A percentile compares a stretch with the other conserved stretches of the same genome.
These are phyloP conservation scores for Phytophthora citricola DNA, from an alignment of 352 stramenopile genomes.

Conservation along the genomic window DNA sequence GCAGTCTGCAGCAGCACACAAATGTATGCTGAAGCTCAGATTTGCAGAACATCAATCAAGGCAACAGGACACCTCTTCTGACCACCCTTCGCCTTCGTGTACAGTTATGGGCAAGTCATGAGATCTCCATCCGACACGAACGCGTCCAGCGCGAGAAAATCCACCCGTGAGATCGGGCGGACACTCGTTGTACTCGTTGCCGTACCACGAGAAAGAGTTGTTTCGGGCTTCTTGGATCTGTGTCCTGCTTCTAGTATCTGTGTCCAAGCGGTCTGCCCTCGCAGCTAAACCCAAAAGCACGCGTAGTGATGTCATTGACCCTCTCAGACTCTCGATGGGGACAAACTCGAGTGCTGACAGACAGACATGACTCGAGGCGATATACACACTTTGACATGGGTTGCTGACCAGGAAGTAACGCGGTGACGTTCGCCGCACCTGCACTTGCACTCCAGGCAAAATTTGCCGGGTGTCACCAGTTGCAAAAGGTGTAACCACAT, in stretches of 20 bases:
- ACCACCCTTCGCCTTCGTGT: constrained; percentile 6
- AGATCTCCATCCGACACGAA: constrained; percentile 14
- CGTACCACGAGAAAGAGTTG: constrained; percentile 5
- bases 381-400: constrained; percentile 20
- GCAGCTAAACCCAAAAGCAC: background rate
- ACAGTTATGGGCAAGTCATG: background rate
- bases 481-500: background rate
- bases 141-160: constrained; percentile 16
- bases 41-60: constrained; percentile 27
- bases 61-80: constrained; percentile 1
- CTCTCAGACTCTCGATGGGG: too few species aligned
- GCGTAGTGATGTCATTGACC: background rate
- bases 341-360: background rate
- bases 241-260: background rate
- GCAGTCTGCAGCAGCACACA: too few species aligned
- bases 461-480: constrained; percentile 21
- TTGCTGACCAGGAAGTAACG: constrained; percentile 6
- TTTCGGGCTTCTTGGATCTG: background rate
- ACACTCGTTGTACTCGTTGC: constrained; percentile 14
- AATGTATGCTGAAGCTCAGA: constrained; percentile 1
- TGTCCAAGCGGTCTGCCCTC: background rate
- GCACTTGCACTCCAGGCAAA: constrained; percentile 17
- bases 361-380: constrained; percentile 11
- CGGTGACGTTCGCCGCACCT: constrained; percentile 13
- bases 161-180: constrained; percentile 1